Evolutionary conservation across 179 eudicot genomes (phyloP).

Genomic region (Camellia oleifera): DNA sequence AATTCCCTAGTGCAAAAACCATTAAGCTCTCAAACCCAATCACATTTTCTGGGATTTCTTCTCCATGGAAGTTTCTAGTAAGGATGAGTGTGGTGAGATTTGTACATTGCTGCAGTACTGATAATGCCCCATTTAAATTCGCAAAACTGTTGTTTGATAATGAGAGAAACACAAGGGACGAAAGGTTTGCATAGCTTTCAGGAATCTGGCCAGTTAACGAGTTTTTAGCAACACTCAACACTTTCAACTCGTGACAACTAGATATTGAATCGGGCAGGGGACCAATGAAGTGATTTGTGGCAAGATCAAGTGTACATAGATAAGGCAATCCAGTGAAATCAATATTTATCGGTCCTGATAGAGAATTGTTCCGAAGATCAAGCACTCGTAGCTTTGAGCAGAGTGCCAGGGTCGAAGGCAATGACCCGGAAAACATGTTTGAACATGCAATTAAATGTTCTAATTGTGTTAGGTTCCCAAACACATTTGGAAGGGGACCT

Average conservation of each 20-base stretch:
- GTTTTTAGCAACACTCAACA: slow-evolving; percentile 73
- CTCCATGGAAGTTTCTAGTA: slow-evolving; percentile 73
- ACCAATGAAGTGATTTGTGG: slow-evolving; percentile 63
- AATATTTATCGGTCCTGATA: slow-evolving; percentile 50
- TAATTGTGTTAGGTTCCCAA: slow-evolving; percentile 53
- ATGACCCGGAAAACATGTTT: slow-evolving; percentile 56
- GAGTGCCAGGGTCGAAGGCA: slow-evolving; percentile 58
- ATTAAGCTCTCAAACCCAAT: slow-evolving; percentile 52
- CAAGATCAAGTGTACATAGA: slow-evolving; percentile 69
- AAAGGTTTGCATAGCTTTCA: slow-evolving; percentile 56
- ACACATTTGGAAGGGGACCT: slow-evolving; percentile 72
- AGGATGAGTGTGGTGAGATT: slow-evolving; percentile 77
- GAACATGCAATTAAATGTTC: slow-evolving; percentile 58
- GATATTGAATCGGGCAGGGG: slow-evolving; percentile 68
- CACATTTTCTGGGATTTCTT: slow-evolving; percentile 58
- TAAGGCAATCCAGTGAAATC: slow-evolving; percentile 53
- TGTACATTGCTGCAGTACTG: slow-evolving; percentile 59
- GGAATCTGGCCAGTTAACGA: slow-evolving; percentile 61
- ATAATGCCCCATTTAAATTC: slow-evolving; percentile 60
- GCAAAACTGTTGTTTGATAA: slow-evolving; percentile 68
- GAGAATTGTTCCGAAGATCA: slow-evolving; percentile 84
- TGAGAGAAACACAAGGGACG: slow-evolving; percentile 62
- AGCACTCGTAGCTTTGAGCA: slow-evolving; percentile 59
- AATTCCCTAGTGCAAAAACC: slow-evolving; percentile 71
- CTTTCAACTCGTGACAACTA: slow-evolving; percentile 47